Conservation (phyloP, 495 filamentous ascomycete species). For the Tuber umbilicatum region DNA sequence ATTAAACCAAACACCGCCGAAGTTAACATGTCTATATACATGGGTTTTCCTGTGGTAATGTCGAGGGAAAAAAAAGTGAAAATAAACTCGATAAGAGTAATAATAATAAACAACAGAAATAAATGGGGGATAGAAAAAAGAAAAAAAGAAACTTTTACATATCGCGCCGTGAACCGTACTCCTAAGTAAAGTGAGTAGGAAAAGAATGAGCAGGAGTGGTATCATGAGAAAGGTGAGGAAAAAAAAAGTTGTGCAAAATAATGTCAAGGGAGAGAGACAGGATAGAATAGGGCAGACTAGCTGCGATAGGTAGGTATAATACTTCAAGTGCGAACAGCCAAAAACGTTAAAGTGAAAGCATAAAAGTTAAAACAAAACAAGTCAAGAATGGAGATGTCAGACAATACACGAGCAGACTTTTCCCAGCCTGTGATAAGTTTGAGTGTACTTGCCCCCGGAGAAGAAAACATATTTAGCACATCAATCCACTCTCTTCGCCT, state of each 20-base stretch:
- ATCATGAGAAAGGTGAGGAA: background rate
- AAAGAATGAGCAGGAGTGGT: background rate
- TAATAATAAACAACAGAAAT: background rate
- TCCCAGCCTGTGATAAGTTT: background rate
- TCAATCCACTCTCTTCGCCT: background rate
- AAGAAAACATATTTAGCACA: background rate
- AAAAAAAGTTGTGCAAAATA: background rate
- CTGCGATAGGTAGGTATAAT: background rate
- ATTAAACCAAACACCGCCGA: background rate
- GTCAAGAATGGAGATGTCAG: background rate
- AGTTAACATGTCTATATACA: background rate
- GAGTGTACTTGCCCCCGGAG: background rate
- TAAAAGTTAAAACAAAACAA: background rate
- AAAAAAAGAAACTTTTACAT: background rate
- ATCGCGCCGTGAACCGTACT: constrained; percentile 4
- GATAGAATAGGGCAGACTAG: background rate
- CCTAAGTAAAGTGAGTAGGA: background rate
- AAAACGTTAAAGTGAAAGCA: background rate
- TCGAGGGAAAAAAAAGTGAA: background rate
- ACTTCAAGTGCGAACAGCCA: background rate
- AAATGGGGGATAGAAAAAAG: background rate
- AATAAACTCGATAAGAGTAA: background rate
- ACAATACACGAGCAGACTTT: constrained; percentile 4
- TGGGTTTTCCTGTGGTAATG: background rate
- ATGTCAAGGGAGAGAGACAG: background rate